phyloP scores from a whole-genome alignment of 2,329 filamentous ascomycete species.

The Cercospora citrullina region DNA sequence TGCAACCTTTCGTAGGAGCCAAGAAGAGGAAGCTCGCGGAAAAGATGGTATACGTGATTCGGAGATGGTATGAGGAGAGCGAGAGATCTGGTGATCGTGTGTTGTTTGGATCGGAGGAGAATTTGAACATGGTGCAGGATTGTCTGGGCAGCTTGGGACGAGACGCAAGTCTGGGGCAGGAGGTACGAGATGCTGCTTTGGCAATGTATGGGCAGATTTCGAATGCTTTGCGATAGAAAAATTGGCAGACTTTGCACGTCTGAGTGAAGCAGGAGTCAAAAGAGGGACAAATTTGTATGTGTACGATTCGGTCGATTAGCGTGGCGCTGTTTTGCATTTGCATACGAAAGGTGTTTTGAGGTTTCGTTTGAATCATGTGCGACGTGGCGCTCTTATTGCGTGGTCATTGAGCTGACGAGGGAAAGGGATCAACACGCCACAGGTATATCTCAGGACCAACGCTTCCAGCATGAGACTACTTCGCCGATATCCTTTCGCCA shows the following conservation, averaged over 20 bases:
- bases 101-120: slow-evolving; percentile 62
- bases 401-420: not conserved
- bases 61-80: slow-evolving; percentile 61
- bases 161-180: slow-evolving; percentile 27
- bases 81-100: slow-evolving; percentile 54
- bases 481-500: no score
- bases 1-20: slow-evolving; percentile 61
- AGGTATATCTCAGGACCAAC: not conserved
- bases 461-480: no score
- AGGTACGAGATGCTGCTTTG: slow-evolving; percentile 28
- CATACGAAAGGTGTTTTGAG: not conserved
- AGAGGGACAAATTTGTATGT: not conserved
- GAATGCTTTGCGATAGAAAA: slow-evolving; percentile 19
- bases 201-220: slow-evolving; percentile 21
- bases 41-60: slow-evolving; percentile 62
- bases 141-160: slow-evolving; percentile 30
- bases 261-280: not conserved
- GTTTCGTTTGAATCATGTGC: no score
- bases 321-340: slow-evolving; percentile 17
- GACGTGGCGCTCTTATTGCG: not conserved
- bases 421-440: not conserved
- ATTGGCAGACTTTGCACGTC: not conserved
- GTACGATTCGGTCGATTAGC: slow-evolving; percentile 16
- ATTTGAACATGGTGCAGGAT: slow-evolving; percentile 48
- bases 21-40: slow-evolving; percentile 58